Base-by-base conservation (phyloP, 768 basidiomycete species). In the Suillus cothurnatus region DNA sequence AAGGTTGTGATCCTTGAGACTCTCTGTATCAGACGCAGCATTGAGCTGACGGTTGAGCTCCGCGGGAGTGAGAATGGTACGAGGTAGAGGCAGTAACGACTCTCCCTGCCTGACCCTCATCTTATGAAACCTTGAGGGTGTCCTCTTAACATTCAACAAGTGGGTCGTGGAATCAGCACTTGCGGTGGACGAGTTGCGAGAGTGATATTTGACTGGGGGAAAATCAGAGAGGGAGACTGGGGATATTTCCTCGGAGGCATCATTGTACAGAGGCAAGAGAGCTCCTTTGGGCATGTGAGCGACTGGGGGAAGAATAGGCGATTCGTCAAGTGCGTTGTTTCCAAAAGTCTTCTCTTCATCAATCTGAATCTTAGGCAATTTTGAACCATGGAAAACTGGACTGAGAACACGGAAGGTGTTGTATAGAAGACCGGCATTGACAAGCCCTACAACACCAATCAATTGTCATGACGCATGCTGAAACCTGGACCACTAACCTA, bases 401-500 rank as follows among this genome's bases (percentile, higher is more conserved):
- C 81, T 79, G 39, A 93, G 77, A 60, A 90, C 81, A 12, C 86
- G 84, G 71, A 91, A 84, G 12, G 88, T 90, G 71, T 89, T 90
- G 78, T 83, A 86, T 34, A 92, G 81, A n/a, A 92, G 78, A 11
- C 82, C 64, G 32, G 89, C 88, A 69, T 92, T 88, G 28, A 85
- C 85, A 32, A 87, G 69, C 50, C 89, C 91, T 93, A 65, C 7
- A 15, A 26, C 4, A 32, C 23, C 23, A 15, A 7, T 43, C 38
- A 69, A 15, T 26, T 32, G 62, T 39, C 21, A 50, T 38, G 47
- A 36, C 17, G n/a, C 45, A 53, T 23, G 21, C 43, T 17, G 21
- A 34, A 34, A 43, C 32, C 36, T 26, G 4, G 31, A 23, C 3
- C 39, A 73, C 85, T 68, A 71, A 88, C 89, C 86, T 41, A 89